These are phyloP conservation scores for Trichoderma breve DNA, from an alignment of 2,329 filamentous ascomycete species.

Conservation along the genomic window DNA sequence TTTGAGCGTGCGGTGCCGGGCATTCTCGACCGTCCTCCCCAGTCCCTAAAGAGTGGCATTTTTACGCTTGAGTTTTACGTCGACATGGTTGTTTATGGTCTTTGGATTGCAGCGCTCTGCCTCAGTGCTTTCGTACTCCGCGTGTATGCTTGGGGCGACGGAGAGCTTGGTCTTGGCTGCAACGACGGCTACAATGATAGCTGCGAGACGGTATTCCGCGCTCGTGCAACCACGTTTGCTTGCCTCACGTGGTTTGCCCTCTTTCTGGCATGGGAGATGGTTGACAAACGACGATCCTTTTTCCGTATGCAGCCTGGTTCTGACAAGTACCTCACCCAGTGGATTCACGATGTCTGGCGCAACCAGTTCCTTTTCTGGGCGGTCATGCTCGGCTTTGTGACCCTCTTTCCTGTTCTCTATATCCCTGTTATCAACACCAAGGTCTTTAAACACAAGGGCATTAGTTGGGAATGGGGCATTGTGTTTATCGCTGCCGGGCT, in stretches of 20 bases:
- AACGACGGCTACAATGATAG: not conserved
- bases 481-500: conserved; percentile 53
- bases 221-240: not conserved
- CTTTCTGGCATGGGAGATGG: not conserved
- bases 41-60: not conserved
- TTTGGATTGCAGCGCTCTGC: not conserved
- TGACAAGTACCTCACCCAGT: conserved; percentile 58
- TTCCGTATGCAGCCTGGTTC: conserved; percentile 64
- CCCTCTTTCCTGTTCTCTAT: not conserved
- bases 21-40: not conserved
- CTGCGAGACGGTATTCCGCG: not conserved
- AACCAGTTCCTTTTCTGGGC: conserved; percentile 70
- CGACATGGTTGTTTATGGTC: not conserved
- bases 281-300: conserved; percentile 44
- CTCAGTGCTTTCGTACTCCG: not conserved
- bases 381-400: conserved; percentile 46
- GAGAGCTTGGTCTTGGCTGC: not conserved
- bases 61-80: not conserved
- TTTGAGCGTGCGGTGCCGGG: not conserved
- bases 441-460: conserved; percentile 57
- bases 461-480: conserved; percentile 61
- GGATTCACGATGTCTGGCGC: conserved; percentile 64
- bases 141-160: not conserved
- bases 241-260: not conserved
- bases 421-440: conserved; percentile 39